Base-by-base conservation (phyloP, 2,329 filamentous ascomycete species). In the Apiospora hydei region DNA sequence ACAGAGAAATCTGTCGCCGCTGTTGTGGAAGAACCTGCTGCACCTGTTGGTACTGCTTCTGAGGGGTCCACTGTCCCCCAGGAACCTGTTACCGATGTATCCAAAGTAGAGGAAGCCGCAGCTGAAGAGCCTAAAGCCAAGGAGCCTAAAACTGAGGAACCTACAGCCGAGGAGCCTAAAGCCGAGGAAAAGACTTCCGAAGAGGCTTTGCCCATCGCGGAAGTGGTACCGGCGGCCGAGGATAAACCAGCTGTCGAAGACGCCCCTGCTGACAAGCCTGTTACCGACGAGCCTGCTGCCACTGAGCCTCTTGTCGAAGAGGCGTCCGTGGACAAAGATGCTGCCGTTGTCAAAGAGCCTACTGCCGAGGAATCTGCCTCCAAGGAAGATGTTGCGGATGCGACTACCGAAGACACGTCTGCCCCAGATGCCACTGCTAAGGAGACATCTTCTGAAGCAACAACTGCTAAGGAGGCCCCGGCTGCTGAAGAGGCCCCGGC, bases 1-100 rank as follows among this genome's bases (percentile, higher is more conserved):
- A 18, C 34, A 11, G 49, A 53, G 41, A 47, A 70, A 49, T 34
- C 69, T 38, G n/a, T 1, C 18, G 6, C 64, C 21, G 0, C 38
- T n/a, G 11, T 41, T 64, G 57, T 38, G 7, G 69, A 74, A 24
- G 72, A 75, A 34, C 43, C 69, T 70, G 67, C 67, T 57, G 44
- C 34, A 57, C 67, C 67, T 47, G 30, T 69, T 34, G 10, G 14
- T 8, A 47, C 69, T 57, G 38, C 69, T 38, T 6, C 34, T 38
- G 34, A 38, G 34, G 34, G 5, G 7, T 8, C 34, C 64, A 24
- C 64, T 6, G 3, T 51, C 18, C 67, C 49, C 21, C 44, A 68
- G 24, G 69, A 71, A 21, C 21, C 67, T 69, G 53, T 38, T 46
- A 16, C 44, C 69, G 67, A 57, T 8, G 44, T 44, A 51, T 16